Evolutionary conservation across 495 filamentous ascomycete species (phyloP).

Genomic region (Lepidopterella palustris): DNA sequence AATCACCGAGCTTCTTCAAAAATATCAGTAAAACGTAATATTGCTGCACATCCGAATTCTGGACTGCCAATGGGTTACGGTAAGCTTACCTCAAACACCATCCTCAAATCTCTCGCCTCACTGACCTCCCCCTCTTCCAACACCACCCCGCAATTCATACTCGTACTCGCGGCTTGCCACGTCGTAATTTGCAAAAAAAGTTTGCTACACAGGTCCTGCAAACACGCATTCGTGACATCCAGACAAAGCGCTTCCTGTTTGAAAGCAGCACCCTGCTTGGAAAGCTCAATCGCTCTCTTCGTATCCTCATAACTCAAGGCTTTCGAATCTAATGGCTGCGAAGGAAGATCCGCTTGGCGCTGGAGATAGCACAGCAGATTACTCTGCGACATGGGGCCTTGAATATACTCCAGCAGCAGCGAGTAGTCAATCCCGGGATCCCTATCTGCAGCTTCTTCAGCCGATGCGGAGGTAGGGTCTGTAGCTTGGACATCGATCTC

Average conservation of each 20-base stretch:
- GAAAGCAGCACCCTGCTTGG: constrained; percentile 15
- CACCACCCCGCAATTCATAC: constrained; percentile 20
- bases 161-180: constrained; percentile 19
- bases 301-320: constrained; percentile 16
- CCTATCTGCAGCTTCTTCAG: constrained; percentile 41
- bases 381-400: constrained; percentile 20
- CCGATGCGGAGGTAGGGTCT: constrained; percentile 38
- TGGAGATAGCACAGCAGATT: constrained; percentile 18
- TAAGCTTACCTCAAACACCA: constrained; percentile 26
- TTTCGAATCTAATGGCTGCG: not conserved
- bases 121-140: constrained; percentile 15
- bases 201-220: constrained; percentile 1
- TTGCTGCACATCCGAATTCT: not conserved
- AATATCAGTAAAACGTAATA: not conserved
- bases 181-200: constrained; percentile 17
- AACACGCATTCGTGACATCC: constrained; percentile 4
- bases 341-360: not conserved
- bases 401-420: constrained; percentile 31
- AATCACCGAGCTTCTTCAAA: not conserved
- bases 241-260: constrained; percentile 21
- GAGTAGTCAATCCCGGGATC: constrained; percentile 32
- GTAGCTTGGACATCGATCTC: constrained; percentile 64
- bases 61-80: not conserved
- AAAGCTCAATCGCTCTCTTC: constrained; percentile 13
- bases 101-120: constrained; percentile 24